Evolutionary conservation across 176 grass and related monocot genomes (phyloP), one percentile per base, ranked within the genome.

Genomic region (Musa acuminata): DNA sequence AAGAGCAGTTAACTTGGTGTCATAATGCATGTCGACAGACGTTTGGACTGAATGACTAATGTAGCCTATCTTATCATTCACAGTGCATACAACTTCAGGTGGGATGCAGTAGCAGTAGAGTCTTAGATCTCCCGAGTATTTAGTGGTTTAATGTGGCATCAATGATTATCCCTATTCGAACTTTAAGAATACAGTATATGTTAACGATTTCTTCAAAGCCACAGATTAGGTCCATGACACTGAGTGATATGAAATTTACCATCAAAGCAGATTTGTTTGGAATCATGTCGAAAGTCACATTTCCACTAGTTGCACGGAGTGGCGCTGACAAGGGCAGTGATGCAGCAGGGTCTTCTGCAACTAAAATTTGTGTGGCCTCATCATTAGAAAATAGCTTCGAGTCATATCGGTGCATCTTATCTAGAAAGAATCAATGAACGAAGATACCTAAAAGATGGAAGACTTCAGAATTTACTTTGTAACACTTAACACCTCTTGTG

Each of bases 371-470:
- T 62, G 53, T 17, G 67, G 1, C 53, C 64, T 83, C 24, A 21
- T 8, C 24, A 64, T 64, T 19, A 65, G 25, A 52, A 13, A 76
- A 26, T 25, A 50, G 49, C 49, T 16, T 22, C 12, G 59, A 76
- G 22, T 22, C 23, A 73, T 9, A 27, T 17, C 29, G 5, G 1
- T 74, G 35, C 72, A 53, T 27, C 52, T 20, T 51, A 57, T 6
- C 8, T 27, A 57, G 5, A 74, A 55, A 55, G 6, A 10, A 53
- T 2, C 14, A 24, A 35, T 25, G 2, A 17, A 69, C 21, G 21
- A 80, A 79, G 35, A 23, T 94, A 99, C 88, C 80, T 1, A 78
- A 72, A 90, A 89, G 82, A 29, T 88, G 89, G 71, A 86, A 82
- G 23, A 75, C 81, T 75, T 83, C 85, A 64, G 90, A 83, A 66